Evolutionary conservation across 371 early-diverging fungal species (phyloP).

Genomic region (Gilbertella persicaria): DNA sequence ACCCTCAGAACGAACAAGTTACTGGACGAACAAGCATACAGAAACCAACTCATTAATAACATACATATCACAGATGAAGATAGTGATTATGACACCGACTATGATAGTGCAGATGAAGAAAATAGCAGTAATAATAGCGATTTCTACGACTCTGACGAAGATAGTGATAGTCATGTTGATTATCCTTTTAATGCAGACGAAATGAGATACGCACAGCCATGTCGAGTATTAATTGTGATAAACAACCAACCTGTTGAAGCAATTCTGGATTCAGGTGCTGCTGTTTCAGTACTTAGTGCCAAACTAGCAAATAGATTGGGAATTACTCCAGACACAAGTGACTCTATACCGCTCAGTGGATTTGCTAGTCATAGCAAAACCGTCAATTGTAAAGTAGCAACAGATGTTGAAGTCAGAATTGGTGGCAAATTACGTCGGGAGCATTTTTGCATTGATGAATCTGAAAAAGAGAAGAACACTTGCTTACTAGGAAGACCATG

Average conservation of each 20-base stretch:
- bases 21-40: background rate
- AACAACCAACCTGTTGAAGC: constrained; percentile 5
- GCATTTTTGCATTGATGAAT: constrained; percentile 17
- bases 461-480: background rate
- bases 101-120: background rate
- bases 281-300: constrained; percentile 14
- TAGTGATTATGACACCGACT: background rate
- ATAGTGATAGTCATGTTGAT: background rate
- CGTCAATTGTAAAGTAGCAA: constrained; percentile 2
- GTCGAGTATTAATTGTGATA: constrained; percentile 1
- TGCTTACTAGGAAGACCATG: constrained; percentile 10
- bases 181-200: constrained; percentile 8
- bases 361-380: constrained; percentile 1
- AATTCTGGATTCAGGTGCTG: constrained; percentile 19
- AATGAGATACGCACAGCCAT: constrained; percentile 6
- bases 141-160: background rate
- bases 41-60: background rate
- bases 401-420: constrained; percentile 6
- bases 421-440: constrained; percentile 15
- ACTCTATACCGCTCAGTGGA: background rate
- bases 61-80: background rate
- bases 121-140: background rate
- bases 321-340: background rate
- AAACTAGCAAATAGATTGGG: constrained; percentile 7
- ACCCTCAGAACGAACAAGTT: background rate